These are phyloP conservation scores for Parastagonospora avenae DNA, from an alignment of 2,329 filamentous ascomycete species.

Conservation along the genomic window DNA sequence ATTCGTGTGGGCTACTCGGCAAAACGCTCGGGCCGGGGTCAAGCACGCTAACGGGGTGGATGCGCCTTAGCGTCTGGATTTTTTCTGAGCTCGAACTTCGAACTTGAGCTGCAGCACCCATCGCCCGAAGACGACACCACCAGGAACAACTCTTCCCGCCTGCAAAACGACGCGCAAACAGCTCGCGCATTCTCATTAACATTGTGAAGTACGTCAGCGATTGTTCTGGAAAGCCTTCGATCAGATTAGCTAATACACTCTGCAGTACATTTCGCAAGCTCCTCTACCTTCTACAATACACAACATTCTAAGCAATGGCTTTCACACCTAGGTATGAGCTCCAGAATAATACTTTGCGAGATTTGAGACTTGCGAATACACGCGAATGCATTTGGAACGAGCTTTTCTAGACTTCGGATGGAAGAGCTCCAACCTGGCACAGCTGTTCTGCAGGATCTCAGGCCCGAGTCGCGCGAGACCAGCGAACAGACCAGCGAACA, in stretches of 20 bases:
- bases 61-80: slow-evolving; percentile 6
- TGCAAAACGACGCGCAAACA: slow-evolving; percentile 15
- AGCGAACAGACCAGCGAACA: background rate
- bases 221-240: background rate
- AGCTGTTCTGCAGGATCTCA: background rate
- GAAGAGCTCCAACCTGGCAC: background rate
- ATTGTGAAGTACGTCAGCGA: background rate
- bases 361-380: no score
- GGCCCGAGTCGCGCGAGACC: background rate
- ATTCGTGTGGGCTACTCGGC: slow-evolving; percentile 34
- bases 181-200: slow-evolving; percentile 9
- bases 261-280: slow-evolving; percentile 18
- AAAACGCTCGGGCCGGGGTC: slow-evolving; percentile 21
- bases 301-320: slow-evolving; percentile 28
- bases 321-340: slow-evolving; percentile 36
- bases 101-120: slow-evolving; percentile 16
- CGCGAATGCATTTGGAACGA: background rate
- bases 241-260: slow-evolving; percentile 4
- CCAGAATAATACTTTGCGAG: background rate
- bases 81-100: slow-evolving; percentile 22
- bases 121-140: slow-evolving; percentile 12
- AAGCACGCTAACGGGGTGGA: background rate
- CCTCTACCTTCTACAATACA: slow-evolving; percentile 4
- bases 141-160: background rate
- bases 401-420: no score